phyloP scores from a whole-genome alignment of 2,329 filamentous ascomycete species.

The Fusarium veterinarium region DNA sequence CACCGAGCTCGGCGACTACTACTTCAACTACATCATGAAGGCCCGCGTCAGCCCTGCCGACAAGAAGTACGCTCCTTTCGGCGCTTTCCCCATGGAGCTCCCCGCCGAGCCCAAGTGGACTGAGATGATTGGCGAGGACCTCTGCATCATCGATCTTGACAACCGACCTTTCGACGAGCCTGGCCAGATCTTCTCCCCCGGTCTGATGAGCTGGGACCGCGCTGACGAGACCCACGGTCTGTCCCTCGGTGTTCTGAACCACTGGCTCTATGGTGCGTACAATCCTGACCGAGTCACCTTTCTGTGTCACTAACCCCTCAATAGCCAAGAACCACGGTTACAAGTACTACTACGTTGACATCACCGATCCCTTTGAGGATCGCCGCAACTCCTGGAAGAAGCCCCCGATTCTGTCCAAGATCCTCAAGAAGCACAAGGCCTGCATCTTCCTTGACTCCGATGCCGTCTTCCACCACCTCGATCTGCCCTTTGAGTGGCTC shows the following conservation, averaged over 20 bases:
- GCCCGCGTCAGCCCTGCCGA: conserved; percentile 43
- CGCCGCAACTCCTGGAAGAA: conserved; percentile 61
- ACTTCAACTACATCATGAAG: conserved; percentile 49
- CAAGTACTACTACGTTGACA: conserved; percentile 59
- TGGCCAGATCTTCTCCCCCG: conserved; percentile 51
- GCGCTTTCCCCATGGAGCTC: conserved; percentile 50
- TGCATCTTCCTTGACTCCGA: conserved; percentile 60
- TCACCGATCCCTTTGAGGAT: conserved; percentile 51
- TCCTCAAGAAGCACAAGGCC: conserved; percentile 57
- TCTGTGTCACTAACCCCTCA: conserved; percentile 32
- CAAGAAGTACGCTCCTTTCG: conserved; percentile 45
- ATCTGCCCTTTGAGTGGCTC: conserved; percentile 60
- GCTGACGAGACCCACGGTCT: conserved; percentile 49
- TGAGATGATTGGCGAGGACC: conserved; percentile 50
- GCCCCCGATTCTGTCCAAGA: conserved; percentile 54
- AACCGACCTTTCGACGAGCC: conserved; percentile 53
- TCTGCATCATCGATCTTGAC: conserved; percentile 60
- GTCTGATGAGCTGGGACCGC: conserved; percentile 52
- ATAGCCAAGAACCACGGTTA: conserved; percentile 59
- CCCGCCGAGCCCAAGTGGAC: conserved; percentile 47
- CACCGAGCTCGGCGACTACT: conserved; percentile 47
- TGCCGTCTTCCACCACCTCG: conserved; percentile 57
- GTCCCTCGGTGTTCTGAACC: conserved; percentile 57
- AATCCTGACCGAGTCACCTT: neutral
- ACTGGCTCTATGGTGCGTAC: conserved; percentile 56